A percentile compares a stretch with the other conserved stretches of the same genome.
phyloP scores from a whole-genome alignment of 1,284 basidiomycete species.

The Ceratobasidium sp. region DNA sequence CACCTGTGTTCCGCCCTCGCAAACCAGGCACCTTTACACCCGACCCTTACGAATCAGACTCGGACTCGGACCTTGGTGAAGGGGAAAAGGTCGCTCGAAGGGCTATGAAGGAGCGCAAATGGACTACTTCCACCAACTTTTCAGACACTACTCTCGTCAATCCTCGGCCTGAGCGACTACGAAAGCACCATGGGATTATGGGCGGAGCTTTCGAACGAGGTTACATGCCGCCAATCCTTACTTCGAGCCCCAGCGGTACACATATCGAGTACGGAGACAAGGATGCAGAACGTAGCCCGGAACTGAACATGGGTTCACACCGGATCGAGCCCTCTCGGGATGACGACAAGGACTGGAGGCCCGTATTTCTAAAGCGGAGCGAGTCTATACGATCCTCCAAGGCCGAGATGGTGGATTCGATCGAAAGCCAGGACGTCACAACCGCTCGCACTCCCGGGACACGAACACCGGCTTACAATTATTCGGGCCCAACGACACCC shows the following conservation, averaged over 20 bases:
- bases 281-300: conserved; percentile 26
- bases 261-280: conserved; percentile 15
- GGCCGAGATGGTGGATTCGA: not conserved
- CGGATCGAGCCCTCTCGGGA: conserved; percentile 20
- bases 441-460: not conserved
- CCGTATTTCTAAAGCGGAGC: conserved; percentile 23
- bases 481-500: not conserved
- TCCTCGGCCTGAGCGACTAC: not conserved
- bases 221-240: not conserved
- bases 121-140: conserved; percentile 27
- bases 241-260: not conserved
- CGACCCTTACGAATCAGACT: conserved; percentile 21
- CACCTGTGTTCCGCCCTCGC: conserved; percentile 15
- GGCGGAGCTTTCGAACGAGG: not conserved
- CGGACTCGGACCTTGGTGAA: conserved; percentile 13
- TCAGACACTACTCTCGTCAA: conserved; percentile 24
- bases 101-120: conserved; percentile 1
- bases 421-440: conserved; percentile 20
- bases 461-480: not conserved
- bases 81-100: not conserved
- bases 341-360: conserved; percentile 24
- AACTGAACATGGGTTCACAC: conserved; percentile 8
- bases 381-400: conserved; percentile 20
- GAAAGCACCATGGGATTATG: not conserved
- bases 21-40: conserved; percentile 1